A percentile compares a stretch with the other conserved stretches of the same genome.
Conservation (phyloP, 495 filamentous ascomycete species). For the Friedmanniomyces simplex region DNA sequence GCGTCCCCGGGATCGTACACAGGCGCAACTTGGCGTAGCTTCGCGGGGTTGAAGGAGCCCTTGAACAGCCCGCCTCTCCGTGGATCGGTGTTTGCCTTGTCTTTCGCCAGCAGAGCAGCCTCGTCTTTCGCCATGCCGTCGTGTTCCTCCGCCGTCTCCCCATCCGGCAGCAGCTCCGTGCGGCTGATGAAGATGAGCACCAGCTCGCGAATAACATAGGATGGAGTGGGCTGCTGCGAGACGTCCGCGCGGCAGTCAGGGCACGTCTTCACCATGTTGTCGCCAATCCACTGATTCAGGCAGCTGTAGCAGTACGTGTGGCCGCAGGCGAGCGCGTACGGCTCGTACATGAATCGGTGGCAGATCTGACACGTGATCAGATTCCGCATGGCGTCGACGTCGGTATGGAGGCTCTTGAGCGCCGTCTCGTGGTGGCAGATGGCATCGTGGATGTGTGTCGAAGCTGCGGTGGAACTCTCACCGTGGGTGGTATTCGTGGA, state of each 20-base stretch:
- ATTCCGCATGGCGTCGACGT: slow-evolving; percentile 31
- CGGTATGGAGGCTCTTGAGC: slow-evolving; percentile 22
- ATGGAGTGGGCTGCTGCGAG: slow-evolving; percentile 50
- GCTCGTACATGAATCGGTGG: slow-evolving; percentile 58
- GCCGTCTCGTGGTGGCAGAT: slow-evolving; percentile 6
- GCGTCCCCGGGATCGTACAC: slow-evolving; percentile 52
- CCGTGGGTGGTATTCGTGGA: background rate
- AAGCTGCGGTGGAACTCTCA: background rate
- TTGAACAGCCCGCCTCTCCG: slow-evolving; percentile 52
- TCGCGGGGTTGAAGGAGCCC: slow-evolving; percentile 45
- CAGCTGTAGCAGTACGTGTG: slow-evolving; percentile 71
- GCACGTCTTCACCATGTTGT: slow-evolving; percentile 54
- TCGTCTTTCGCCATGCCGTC: slow-evolving; percentile 49
- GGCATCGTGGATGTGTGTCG: background rate
- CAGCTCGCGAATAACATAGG: slow-evolving; percentile 60
- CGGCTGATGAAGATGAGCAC: slow-evolving; percentile 55
- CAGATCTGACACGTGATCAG: slow-evolving; percentile 59
- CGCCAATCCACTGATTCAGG: slow-evolving; percentile 54
- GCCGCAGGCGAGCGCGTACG: slow-evolving; percentile 59
- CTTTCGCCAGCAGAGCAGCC: slow-evolving; percentile 38
- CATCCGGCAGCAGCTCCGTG: slow-evolving; percentile 52
- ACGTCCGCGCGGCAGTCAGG: slow-evolving; percentile 59
- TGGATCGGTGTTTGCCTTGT: slow-evolving; percentile 41
- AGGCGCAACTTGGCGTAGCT: slow-evolving; percentile 12
- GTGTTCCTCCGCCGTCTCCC: slow-evolving; percentile 54